Conservation (phyloP, 768 basidiomycete genomes). For the Xanthoconium purpureum region DNA sequence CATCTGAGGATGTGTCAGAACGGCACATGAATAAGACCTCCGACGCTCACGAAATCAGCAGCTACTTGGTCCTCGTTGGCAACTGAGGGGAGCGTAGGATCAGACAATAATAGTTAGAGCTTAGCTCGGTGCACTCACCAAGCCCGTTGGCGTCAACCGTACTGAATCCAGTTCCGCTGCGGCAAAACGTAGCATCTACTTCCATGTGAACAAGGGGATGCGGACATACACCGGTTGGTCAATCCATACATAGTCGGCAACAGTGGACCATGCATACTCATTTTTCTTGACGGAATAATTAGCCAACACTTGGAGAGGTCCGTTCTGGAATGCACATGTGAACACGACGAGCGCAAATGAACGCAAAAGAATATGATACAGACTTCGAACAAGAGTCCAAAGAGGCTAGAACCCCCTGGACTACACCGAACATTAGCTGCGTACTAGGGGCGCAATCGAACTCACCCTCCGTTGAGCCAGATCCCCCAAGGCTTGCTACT, state of each 20-base stretch:
- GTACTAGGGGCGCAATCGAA: neutral
- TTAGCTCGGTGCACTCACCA: constrained; percentile 33
- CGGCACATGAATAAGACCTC: neutral
- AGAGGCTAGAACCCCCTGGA: constrained; percentile 66
- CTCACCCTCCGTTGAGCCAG: constrained; percentile 71
- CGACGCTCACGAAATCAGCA: constrained; percentile 37
- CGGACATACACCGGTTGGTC: constrained; percentile 58
- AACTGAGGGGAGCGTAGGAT: constrained; percentile 33
- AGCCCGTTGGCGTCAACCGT: constrained; percentile 60
- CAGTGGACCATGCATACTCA: constrained; percentile 51
- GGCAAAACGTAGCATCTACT: neutral
- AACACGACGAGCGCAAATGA: neutral
- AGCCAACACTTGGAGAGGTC: constrained; percentile 54
- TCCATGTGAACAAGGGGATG: no score
- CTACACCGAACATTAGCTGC: constrained; percentile 24
- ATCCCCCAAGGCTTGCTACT: constrained; percentile 59
- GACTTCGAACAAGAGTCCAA: constrained; percentile 61
- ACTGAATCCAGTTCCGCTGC: constrained; percentile 58
- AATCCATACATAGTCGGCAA: constrained; percentile 61
- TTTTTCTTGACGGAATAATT: constrained; percentile 50
- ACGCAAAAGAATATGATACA: constrained; percentile 6
- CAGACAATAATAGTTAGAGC: neutral
- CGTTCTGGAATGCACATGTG: constrained; percentile 43
- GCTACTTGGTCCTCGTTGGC: constrained; percentile 64
- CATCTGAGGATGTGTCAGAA: constrained; percentile 41